A percentile compares a stretch with the other conserved stretches of the same genome.
Evolutionary conservation across 176 grass and related monocot species (phyloP).

Genomic region (Dendrocalamus sinicus): DNA sequence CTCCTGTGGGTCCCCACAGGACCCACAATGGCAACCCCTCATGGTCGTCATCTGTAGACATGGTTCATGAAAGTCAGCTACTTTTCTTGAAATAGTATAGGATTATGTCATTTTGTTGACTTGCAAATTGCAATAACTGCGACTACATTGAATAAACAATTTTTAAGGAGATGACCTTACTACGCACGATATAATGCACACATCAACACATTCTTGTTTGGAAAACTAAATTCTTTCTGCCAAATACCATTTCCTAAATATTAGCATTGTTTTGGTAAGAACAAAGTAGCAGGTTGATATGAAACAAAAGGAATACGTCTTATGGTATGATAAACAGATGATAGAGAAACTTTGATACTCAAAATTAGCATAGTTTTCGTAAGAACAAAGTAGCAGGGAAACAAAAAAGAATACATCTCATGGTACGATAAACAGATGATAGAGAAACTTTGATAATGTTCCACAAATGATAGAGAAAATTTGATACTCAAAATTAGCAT

Average conservation of each 20-base stretch:
- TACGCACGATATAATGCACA: background rate
- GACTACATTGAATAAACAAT: background rate
- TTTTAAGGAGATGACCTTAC: background rate
- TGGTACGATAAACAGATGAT: no score
- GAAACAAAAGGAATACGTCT: background rate
- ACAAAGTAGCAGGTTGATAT: background rate
- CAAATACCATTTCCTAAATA: background rate
- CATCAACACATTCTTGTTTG: background rate
- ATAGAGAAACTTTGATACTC: background rate
- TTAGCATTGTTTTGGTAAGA: no score
- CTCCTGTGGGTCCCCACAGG: background rate
- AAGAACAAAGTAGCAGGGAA: no score
- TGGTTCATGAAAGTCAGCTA: background rate
- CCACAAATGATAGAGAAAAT: background rate
- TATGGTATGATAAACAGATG: background rate
- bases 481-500: background rate
- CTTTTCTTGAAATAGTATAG: background rate
- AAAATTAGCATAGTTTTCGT: background rate
- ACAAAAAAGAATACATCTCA: no score
- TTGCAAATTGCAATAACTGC: no score
- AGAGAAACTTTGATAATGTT: background rate
- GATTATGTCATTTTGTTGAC: background rate
- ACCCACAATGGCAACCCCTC: background rate
- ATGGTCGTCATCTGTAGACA: background rate
- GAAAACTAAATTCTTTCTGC: background rate